These are phyloP conservation scores for Cicer bijugum DNA, from an alignment of 306 rosid species.

Conservation along the genomic window DNA sequence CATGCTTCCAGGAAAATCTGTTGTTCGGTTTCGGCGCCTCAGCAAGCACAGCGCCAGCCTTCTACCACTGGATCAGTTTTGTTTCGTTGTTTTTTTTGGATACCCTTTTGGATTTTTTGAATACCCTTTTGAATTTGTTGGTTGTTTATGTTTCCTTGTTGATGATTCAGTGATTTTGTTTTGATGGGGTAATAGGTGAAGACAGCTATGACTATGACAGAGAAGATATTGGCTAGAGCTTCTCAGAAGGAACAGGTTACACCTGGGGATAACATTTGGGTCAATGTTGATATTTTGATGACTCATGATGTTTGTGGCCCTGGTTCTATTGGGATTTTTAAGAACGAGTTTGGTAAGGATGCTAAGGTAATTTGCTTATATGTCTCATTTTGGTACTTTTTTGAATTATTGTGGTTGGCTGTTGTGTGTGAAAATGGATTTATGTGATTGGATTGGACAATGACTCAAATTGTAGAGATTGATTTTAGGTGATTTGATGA, in stretches of 20 bases:
- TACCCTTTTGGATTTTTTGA: constrained; percentile 5
- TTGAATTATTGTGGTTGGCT: neutral
- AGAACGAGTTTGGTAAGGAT: constrained; percentile 87
- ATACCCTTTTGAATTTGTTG: constrained; percentile 28
- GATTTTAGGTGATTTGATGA: constrained; percentile 35
- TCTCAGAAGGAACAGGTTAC: constrained; percentile 69
- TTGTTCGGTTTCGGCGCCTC: constrained; percentile 74
- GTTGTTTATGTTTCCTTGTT: constrained; percentile 21
- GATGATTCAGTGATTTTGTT: constrained; percentile 18
- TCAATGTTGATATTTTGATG: constrained; percentile 84
- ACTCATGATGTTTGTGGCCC: constrained; percentile 97
- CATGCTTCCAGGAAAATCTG: constrained; percentile 54
- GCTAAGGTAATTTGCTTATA: constrained; percentile 63
- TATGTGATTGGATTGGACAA: constrained; percentile 18
- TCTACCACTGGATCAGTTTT: constrained; percentile 77
- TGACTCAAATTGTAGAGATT: neutral
- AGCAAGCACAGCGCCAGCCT: constrained; percentile 77
- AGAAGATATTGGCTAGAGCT: constrained; percentile 86
- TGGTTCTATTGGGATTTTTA: constrained; percentile 90
- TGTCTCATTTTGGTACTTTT: neutral
- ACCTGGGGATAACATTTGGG: constrained; percentile 94
- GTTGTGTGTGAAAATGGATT: neutral
- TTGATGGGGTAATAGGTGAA: constrained; percentile 59
- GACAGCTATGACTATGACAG: constrained; percentile 92
- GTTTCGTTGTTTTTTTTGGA: constrained; percentile 26